A percentile compares a stretch with the other conserved stretches of the same genome.
Evolutionary conservation across 257 asterid genomes (phyloP).

Genomic region (Salvia miltiorrhiza): DNA sequence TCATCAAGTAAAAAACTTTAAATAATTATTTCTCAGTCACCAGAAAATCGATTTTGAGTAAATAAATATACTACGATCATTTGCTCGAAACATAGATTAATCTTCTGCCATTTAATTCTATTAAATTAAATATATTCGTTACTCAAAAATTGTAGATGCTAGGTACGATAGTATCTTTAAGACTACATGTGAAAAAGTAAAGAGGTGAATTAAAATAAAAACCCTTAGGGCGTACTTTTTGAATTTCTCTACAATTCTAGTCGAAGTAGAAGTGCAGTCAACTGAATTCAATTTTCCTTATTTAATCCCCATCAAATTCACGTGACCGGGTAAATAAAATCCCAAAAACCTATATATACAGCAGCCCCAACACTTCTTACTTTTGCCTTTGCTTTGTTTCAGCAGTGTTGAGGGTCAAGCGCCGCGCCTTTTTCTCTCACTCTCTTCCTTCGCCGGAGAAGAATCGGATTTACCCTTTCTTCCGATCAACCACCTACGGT

Average conservation of each 20-base stretch:
- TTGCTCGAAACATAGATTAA: no score
- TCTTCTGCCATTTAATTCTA: no score
- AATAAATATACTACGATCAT: no score
- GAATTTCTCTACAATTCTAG: not conserved
- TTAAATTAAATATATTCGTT: no score
- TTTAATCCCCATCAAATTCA: not conserved
- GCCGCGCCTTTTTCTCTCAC: not conserved
- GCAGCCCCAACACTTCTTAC: not conserved
- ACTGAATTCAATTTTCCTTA: not conserved
- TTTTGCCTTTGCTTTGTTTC: conserved; percentile 1
- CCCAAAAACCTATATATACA: conserved; percentile 15
- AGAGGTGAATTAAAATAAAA: no score
- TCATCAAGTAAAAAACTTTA: no score
- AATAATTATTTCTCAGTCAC: no score
- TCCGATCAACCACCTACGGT: not conserved
- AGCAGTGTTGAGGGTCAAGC: not conserved
- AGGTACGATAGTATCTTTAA: no score
- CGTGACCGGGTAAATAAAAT: not conserved
- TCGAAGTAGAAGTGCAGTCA: conserved; percentile 11
- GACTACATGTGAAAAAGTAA: no score
- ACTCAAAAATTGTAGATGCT: no score
- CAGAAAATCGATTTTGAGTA: no score
- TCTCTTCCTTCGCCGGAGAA: not conserved
- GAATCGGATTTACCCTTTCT: not conserved
- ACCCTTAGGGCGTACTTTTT: not conserved